Evolutionary conservation across 352 stramenopile species (phyloP), one percentile per base, ranked within the genome.

Genomic region (Elongisporangium senticosum): DNA sequence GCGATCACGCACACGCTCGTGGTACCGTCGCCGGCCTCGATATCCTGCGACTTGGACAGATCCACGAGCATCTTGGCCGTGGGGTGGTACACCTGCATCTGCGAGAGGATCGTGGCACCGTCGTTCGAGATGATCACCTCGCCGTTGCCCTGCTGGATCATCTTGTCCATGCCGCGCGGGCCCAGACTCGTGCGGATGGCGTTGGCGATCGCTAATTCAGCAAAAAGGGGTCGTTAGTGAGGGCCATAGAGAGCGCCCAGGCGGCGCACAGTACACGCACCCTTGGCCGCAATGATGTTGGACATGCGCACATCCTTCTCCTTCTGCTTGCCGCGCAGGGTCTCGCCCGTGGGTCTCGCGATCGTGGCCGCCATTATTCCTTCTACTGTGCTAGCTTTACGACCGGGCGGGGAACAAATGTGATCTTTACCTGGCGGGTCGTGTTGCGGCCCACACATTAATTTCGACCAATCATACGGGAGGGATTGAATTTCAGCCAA

Each of bases 101-200:
- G 97, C 62, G 80, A 96, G 20, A 99, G 70, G 73, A 99, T 99
- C 11, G 97, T 99, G n/a, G 97, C 97, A 53, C 97, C 97, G 71
- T 99, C 97, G 78, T 99, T 99, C 43, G 93, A 99, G 68, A 99
- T 99, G 53, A 99, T 89, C 49, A 99, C 97, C 69, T 99, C 97
- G 54, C 97, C 97, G 65, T 98, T 95, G 57, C 88, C 86, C 55
- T 97, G 87, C 74, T 98, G 92, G 71, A 99, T 98, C 79, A 99
- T 98, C 85, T 99, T 99, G 87, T 99, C 97, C 97, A 99, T 99
- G 50, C 97, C 97, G 20, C 96, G 89, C 10, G 98, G 98, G 0
- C 98, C 98, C 21, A 99, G 82, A 59, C 91, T 98, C 59, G 97
- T 99, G 58, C 97, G 90, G 65, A 99, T 96, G 37, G 97, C 96